Evolutionary conservation across 768 basidiomycete species (phyloP).

Genomic region (Phaeotremella fagi): DNA sequence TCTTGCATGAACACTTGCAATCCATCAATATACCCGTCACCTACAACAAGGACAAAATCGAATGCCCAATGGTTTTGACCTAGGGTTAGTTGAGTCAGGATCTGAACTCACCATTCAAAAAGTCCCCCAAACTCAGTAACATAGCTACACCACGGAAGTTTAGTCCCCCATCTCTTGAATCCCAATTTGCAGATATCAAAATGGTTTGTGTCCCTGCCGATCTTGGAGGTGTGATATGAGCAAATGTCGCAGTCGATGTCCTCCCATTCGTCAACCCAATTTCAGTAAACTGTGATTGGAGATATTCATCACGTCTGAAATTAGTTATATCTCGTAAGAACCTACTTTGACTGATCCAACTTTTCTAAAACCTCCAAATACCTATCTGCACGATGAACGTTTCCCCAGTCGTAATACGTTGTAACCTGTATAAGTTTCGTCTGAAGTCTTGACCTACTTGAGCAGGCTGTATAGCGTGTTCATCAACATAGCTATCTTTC

Average conservation of each 20-base stretch:
- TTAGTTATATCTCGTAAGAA: conserved; percentile 59
- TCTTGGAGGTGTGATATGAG: conserved; percentile 73
- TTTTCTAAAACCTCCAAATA: conserved; percentile 67
- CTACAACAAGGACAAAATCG: conserved; percentile 82
- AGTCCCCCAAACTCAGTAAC: conserved; percentile 77
- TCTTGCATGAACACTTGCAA: conserved; percentile 85
- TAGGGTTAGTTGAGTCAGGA: neutral
- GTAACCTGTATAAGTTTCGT: conserved; percentile 59
- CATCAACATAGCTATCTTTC: conserved; percentile 75
- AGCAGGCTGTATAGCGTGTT: conserved; percentile 89
- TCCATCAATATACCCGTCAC: conserved; percentile 82
- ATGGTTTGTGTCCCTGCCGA: conserved; percentile 91
- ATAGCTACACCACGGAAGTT: conserved; percentile 84
- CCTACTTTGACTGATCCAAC: conserved; percentile 65
- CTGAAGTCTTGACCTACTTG: conserved; percentile 57
- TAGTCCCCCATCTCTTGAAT: conserved; percentile 55
- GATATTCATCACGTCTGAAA: conserved; percentile 61
- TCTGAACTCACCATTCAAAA: conserved; percentile 64
- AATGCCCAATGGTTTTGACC: conserved; percentile 74
- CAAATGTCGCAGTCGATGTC: conserved; percentile 69
- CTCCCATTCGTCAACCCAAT: conserved; percentile 67
- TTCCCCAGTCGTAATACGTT: conserved; percentile 84
- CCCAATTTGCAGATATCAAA: conserved; percentile 85
- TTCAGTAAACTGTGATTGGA: conserved; percentile 64
- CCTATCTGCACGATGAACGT: conserved; percentile 80